phyloP scores from a whole-genome alignment of 2,329 filamentous ascomycete species.

The Claviceps sp. region DNA sequence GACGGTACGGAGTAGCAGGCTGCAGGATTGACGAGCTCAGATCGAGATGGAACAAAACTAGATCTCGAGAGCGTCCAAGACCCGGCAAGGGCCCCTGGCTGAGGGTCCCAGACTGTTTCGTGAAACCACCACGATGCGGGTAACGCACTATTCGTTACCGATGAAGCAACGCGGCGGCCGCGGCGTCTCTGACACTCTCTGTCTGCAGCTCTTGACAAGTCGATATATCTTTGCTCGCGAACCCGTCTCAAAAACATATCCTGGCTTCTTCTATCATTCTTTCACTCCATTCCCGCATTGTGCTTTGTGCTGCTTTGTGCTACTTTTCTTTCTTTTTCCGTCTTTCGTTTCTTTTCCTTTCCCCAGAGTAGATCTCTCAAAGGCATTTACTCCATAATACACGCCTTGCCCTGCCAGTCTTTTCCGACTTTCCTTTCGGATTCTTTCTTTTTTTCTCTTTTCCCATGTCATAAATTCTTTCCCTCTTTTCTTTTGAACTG shows the following conservation, averaged over 20 bases:
- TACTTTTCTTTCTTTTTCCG: neutral
- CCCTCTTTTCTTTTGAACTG: constrained; percentile 26
- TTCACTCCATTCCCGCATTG: constrained; percentile 1
- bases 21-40: constrained; percentile 8
- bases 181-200: neutral
- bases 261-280: constrained; percentile 5
- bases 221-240: constrained; percentile 8
- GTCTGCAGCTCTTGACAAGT: neutral
- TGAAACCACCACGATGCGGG: constrained; percentile 5
- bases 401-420: constrained; percentile 16
- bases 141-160: neutral
- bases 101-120: constrained; percentile 10
- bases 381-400: constrained; percentile 3
- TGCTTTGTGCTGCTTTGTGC: neutral
- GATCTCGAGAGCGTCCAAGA: constrained; percentile 11
- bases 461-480: neutral
- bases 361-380: constrained; percentile 3
- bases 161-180: neutral
- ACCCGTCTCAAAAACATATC: neutral
- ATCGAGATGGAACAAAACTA: constrained; percentile 15
- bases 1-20: constrained; percentile 8
- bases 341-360: constrained; percentile 3
- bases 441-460: constrained; percentile 15
- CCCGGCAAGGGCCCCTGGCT: constrained; percentile 7
- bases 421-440: constrained; percentile 6